phyloP scores from a whole-genome alignment of 208 protist species.

The Wallacemonas sp. region DNA sequence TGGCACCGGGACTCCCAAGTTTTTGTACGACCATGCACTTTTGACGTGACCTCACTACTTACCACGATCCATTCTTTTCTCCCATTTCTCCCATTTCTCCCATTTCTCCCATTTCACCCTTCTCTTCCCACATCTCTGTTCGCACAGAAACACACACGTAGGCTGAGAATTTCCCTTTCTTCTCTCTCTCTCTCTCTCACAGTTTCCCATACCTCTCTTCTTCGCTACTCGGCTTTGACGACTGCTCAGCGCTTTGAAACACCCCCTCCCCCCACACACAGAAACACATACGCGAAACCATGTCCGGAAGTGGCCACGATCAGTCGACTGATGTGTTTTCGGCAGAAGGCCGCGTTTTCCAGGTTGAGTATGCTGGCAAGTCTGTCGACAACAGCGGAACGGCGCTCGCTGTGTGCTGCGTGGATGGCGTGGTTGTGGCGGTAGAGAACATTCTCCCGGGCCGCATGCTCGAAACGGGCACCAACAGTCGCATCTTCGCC shows the following conservation, averaged over 20 bases:
- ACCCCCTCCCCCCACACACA: no score
- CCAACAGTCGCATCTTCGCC: constrained; percentile 95
- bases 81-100: neutral
- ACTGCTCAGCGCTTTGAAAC: no score
- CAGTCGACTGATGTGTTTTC: constrained; percentile 98
- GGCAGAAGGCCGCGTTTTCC: constrained; percentile 99
- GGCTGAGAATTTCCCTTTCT: no score
- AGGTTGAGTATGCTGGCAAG: constrained; percentile 99
- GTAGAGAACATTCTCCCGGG: constrained; percentile 98
- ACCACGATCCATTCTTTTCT: neutral
- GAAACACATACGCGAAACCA: no score
- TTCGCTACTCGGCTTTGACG: no score
- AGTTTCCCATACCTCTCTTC: no score
- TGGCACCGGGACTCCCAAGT: no score
- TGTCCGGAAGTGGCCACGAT: constrained; percentile 95
- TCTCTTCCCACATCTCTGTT: neutral
- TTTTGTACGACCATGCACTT: no score
- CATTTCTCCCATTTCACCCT: neutral
- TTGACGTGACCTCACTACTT: no score
- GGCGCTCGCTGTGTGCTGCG: constrained; percentile 95
- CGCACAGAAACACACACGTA: no score
- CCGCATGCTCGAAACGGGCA: constrained; percentile 95
- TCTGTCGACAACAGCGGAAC: constrained; percentile 99
- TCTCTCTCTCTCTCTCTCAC: no score
- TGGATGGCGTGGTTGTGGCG: constrained; percentile 98